Evolutionary conservation across 345 rosid genomes (phyloP), one percentile per base, ranked within the genome.

Genomic region (Streptanthus diversifolius): DNA sequence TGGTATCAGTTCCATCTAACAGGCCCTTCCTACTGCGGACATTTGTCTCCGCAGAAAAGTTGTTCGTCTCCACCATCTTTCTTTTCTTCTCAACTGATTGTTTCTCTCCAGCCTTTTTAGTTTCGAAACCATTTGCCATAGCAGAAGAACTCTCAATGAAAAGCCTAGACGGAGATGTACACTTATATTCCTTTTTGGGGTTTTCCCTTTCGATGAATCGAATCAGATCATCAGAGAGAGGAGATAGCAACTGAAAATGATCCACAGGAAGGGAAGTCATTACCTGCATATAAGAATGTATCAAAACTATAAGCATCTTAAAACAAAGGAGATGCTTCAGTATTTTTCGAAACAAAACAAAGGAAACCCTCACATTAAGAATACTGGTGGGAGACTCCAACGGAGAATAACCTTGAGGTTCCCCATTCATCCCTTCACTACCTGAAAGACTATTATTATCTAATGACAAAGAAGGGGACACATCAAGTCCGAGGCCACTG

Each of bases 401-500:
- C 11, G 71, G 57, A 25, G 74, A 72, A 74, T 83, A 64, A 44
- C 67, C 84, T 70, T 77, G 88, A 81, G 70, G 82, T 55, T 82
- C 89, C 60, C 71, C 80, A 75, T 78, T 81, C 80, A 85, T 80
- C 76, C 82, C 93, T 39, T 89, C 93, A 77, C 88, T 88, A 82
- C 86, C 97, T 33, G 91, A 90, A 52, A 85, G 90, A 77, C 95
- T 88, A 39, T 84, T 87, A 39, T 86, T 63, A 76, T 90, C 97
- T 77, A 82, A 22, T 41, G 99, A 93, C 59, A 93, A 83, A 53
- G 96, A 87, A 56, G 98, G 99, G 8, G 98, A 91, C 56, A 70
- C 79, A 73, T 88, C 96, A 80, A 95, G 99, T 58, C 99, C 99
- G 56, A 91, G 96, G 55, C 93, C 96, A 82, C 92, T 86, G 78